Conservation (phyloP, 352 stramenopile genomes). For the Pythium monospermum region DNA sequence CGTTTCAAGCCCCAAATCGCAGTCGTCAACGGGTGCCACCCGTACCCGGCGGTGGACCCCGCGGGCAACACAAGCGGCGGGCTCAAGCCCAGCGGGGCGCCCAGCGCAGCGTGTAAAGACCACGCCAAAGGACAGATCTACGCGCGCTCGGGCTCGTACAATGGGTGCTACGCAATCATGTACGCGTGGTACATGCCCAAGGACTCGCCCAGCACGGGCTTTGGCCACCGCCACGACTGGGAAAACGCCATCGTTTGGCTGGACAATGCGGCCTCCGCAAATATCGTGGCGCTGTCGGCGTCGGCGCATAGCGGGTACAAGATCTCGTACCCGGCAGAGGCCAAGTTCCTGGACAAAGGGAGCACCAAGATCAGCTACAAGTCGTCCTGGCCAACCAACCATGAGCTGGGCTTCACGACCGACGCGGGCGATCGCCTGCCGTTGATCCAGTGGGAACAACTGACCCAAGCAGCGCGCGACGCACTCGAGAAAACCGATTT, state of each 20-base stretch:
- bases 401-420: constrained; percentile 8
- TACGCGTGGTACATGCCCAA: constrained; percentile 42
- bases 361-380: constrained; percentile 12
- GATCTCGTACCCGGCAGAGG: constrained; percentile 5
- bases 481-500: background rate
- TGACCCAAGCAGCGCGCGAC: background rate
- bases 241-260: constrained; percentile 30
- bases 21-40: constrained; percentile 18
- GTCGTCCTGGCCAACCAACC: constrained; percentile 6
- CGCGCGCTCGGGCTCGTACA: constrained; percentile 23
- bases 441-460: constrained; percentile 2
- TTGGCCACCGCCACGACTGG: constrained; percentile 39
- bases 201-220: constrained; percentile 21
- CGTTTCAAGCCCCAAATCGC: constrained; percentile 28
- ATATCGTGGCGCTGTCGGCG: constrained; percentile 1
- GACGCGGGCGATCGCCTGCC: background rate
- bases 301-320: constrained; percentile 11
- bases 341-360: constrained; percentile 2
- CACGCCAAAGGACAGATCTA: constrained; percentile 25
- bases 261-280: constrained; percentile 8
- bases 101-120: constrained; percentile 10
- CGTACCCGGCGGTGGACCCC: constrained; percentile 21
- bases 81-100: constrained; percentile 8
- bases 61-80: constrained; percentile 20
- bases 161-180: constrained; percentile 25